These are phyloP conservation scores for Pleurotus sapidus DNA, from an alignment of 768 basidiomycete genomes.

Conservation along the genomic window DNA sequence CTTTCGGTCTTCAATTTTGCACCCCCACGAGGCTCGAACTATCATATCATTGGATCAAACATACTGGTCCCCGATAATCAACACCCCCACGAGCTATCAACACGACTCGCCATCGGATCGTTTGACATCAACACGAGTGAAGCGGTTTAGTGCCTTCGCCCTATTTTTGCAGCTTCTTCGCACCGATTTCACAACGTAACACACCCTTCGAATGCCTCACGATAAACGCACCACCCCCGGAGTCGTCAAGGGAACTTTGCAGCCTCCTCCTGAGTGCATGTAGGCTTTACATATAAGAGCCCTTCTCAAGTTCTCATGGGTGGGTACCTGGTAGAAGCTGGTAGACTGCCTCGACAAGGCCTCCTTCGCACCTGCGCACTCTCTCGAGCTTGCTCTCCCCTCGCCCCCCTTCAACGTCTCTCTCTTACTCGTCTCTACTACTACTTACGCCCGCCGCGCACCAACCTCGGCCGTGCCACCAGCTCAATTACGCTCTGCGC, in stretches of 20 bases:
- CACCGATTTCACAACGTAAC: no score
- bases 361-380: not conserved
- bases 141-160: no score
- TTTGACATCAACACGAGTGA: no score
- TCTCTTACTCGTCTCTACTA: not conserved
- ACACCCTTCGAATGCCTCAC: not conserved
- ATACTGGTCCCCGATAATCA: no score
- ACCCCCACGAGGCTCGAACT: no score
- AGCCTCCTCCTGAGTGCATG: not conserved
- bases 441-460: not conserved
- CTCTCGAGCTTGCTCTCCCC: not conserved
- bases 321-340: no score
- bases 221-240: not conserved
- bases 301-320: not conserved
- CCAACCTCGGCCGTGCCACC: not conserved
- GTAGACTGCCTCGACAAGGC: not conserved
- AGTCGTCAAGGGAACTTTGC: not conserved
- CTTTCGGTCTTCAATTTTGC: no score
- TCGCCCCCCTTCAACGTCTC: not conserved
- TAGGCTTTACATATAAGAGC: not conserved
- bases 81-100: no score
- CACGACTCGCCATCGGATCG: no score
- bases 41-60: no score
- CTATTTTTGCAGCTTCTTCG: no score
- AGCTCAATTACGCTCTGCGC: no score